These are phyloP conservation scores for Talaromyces atroroseus DNA, from an alignment of 2,329 filamentous ascomycete species.

Conservation along the genomic window DNA sequence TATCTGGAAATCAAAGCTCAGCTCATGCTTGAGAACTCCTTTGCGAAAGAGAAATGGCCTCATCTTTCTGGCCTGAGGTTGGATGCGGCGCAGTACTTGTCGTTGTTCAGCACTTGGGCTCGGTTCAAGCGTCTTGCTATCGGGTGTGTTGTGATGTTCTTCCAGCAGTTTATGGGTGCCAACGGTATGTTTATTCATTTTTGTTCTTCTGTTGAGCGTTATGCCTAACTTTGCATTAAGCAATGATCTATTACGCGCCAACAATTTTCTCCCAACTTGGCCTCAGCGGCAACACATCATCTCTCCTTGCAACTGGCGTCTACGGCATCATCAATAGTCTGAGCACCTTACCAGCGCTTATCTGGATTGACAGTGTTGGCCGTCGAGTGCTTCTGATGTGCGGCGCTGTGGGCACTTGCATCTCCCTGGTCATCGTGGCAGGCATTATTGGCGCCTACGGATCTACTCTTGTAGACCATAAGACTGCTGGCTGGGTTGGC, in stretches of 20 bases:
- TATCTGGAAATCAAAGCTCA: conserved; percentile 47
- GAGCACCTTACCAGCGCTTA: conserved; percentile 29
- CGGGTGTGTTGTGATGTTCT: conserved; percentile 37
- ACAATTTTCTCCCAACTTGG: conserved; percentile 44
- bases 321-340: conserved; percentile 37
- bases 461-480: conserved; percentile 22
- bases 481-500: conserved; percentile 31
- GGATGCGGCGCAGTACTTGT: conserved; percentile 32
- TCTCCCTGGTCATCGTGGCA: conserved; percentile 32
- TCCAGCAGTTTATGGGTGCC: conserved; percentile 45
- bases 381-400: conserved; percentile 30
- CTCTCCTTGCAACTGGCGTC: conserved; percentile 32
- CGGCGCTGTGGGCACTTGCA: conserved; percentile 30
- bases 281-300: conserved; percentile 31
- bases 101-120: conserved; percentile 30
- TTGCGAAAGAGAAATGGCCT: conserved; percentile 26
- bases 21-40: conserved; percentile 32
- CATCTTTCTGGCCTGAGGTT: conserved; percentile 24
- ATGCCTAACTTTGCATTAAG: conserved; percentile 14
- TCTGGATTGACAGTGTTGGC: conserved; percentile 33
- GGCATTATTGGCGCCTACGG: conserved; percentile 31
- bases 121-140: conserved; percentile 35
- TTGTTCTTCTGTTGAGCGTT: not conserved
- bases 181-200: conserved; percentile 29
- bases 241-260: conserved; percentile 47